phyloP scores from a whole-genome alignment of 2,329 filamentous ascomycete species.

The Aspergillus oerlinghausenensis region DNA sequence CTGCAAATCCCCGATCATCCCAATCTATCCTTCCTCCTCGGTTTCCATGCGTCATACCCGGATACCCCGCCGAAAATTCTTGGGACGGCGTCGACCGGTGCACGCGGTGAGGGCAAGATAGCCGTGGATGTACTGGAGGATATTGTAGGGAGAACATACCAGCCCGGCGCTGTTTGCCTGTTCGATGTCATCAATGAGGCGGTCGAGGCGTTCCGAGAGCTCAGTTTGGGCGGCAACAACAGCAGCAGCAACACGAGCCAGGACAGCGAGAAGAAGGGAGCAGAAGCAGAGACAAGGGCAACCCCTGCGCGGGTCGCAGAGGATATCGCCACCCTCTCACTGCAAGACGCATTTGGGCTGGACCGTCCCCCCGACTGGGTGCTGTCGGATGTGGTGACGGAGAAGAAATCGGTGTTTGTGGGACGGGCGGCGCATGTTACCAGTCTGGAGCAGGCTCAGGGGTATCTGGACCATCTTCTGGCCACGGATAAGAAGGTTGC shows the following conservation, averaged over 20 bases:
- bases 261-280: constrained; percentile 13
- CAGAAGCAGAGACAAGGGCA: constrained; percentile 11
- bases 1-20: constrained; percentile 62
- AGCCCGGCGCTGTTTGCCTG: constrained; percentile 72
- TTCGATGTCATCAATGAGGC: constrained; percentile 81
- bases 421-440: constrained; percentile 68
- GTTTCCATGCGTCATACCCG: constrained; percentile 72
- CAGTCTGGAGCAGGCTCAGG: constrained; percentile 65
- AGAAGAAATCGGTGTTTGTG: constrained; percentile 84
- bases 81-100: constrained; percentile 71
- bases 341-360: constrained; percentile 27
- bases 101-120: constrained; percentile 66
- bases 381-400: constrained; percentile 66
- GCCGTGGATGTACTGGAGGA: constrained; percentile 66
- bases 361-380: constrained; percentile 60
- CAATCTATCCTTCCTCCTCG: constrained; percentile 47
- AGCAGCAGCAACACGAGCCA: constrained; percentile 20
- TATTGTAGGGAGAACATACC: constrained; percentile 64
- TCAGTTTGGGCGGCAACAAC: constrained; percentile 38
- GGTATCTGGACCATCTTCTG: constrained; percentile 70
- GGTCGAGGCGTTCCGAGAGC: constrained; percentile 49
- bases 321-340: constrained; percentile 22
- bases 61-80: constrained; percentile 66
- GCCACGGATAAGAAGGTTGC: constrained; percentile 78
- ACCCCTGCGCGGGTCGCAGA: constrained; percentile 12